Conservation (phyloP, 78 protist genomes). For the Speleostelium caveatum region DNA sequence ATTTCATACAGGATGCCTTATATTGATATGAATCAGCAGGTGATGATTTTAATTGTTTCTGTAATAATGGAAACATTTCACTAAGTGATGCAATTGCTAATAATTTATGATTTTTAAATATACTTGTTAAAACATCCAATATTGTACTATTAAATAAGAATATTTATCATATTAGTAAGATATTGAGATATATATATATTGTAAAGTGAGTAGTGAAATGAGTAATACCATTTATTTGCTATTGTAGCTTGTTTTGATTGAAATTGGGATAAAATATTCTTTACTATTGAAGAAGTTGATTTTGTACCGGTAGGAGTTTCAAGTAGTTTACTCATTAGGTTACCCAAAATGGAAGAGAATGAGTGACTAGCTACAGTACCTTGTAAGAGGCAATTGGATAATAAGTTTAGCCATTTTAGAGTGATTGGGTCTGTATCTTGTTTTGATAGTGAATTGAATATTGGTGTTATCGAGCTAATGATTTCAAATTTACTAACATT, state of each 20-base stretch:
- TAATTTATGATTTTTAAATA: constrained; percentile 62
- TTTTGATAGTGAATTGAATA: constrained; percentile 15
- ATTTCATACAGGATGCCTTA: constrained; percentile 39
- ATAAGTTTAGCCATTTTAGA: constrained; percentile 42
- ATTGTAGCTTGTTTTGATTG: constrained; percentile 25
- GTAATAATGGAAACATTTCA: constrained; percentile 33
- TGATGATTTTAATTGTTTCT: constrained; percentile 10
- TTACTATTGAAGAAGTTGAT: constrained; percentile 35
- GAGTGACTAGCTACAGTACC: constrained; percentile 42
- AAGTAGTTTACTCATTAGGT: constrained; percentile 23
- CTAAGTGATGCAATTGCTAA: constrained; percentile 39
- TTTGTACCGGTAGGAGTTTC: constrained; percentile 44
- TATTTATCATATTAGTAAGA: no score
- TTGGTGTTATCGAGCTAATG: constrained; percentile 11
- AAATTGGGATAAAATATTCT: constrained; percentile 19
- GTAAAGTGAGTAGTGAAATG: no score
- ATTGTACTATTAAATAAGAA: constrained; percentile 21
- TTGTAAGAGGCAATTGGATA: constrained; percentile 35
- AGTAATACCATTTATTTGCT: constrained; percentile 16
- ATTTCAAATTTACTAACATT: constrained; percentile 23
- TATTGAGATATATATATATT: no score
- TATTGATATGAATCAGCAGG: not conserved
- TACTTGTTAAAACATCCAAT: constrained; percentile 43
- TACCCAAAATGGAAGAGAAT: constrained; percentile 19
- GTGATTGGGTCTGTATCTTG: constrained; percentile 36